Percentiles rank a stretch among this genome's conserved stretches.
phyloP scores from a whole-genome alignment of 805 yeast genomes.

The Wickerhamiella lipophila region DNA sequence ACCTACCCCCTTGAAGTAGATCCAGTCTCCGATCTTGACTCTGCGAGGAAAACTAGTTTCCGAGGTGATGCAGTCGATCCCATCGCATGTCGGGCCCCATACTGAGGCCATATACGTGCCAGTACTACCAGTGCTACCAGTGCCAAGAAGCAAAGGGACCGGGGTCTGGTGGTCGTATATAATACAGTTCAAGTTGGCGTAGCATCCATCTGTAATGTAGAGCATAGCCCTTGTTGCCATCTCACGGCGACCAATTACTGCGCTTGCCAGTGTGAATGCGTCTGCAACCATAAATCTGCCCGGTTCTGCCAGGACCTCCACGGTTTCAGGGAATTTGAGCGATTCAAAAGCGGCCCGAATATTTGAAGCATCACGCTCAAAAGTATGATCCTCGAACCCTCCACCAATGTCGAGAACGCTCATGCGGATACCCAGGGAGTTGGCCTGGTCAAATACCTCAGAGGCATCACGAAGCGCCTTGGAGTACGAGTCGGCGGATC shows the following conservation, averaged over 20 bases:
- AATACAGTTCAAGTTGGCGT: conserved; percentile 90
- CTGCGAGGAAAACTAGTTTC: conserved; percentile 42
- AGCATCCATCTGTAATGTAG: conserved; percentile 88
- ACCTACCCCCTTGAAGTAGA: conserved; percentile 70
- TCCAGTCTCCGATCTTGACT: conserved; percentile 81
- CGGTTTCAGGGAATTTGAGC: conserved; percentile 40
- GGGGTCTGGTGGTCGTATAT: conserved; percentile 85
- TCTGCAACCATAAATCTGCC: conserved; percentile 81
- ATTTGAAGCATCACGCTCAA: conserved; percentile 44
- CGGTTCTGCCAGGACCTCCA: conserved; percentile 72
- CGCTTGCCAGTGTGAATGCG: conserved; percentile 73
- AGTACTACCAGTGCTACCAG: conserved; percentile 17
- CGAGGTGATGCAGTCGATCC: conserved; percentile 67
- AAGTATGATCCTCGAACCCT: conserved; percentile 58
- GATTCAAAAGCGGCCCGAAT: conserved; percentile 43
- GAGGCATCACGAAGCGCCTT: conserved; percentile 40
- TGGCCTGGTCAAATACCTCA: conserved; percentile 49
- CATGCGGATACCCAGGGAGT: conserved; percentile 37
- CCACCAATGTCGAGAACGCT: conserved; percentile 79
- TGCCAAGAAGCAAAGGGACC: conserved; percentile 43
- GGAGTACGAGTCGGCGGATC: conserved; percentile 55
- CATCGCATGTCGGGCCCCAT: conserved; percentile 99
- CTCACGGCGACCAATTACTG: conserved; percentile 74
- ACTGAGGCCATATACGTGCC: conserved; percentile 36
- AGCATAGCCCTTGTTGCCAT: conserved; percentile 40